phyloP scores from a whole-genome alignment of 352 stramenopile genomes.

The Phytophthora palmivora region DNA sequence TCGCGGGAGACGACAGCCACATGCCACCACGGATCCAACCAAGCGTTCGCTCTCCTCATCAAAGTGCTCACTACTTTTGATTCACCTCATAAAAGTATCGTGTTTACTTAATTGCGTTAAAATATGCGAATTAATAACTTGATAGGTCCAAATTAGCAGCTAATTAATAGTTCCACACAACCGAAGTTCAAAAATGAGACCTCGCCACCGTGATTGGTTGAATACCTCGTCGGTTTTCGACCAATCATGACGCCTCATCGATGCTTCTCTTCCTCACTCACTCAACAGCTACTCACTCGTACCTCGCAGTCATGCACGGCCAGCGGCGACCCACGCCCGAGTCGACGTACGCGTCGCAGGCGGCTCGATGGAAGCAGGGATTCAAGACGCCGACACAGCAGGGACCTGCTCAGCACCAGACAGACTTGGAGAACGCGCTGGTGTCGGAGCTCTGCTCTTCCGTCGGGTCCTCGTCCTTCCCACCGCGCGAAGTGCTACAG shows the following conservation, averaged over 20 bases:
- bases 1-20: no score
- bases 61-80: slow-evolving; percentile 26
- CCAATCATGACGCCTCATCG: no score
- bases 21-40: slow-evolving; percentile 25
- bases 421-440: slow-evolving; percentile 73
- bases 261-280: slow-evolving; percentile 21
- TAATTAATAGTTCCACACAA: no score
- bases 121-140: no score
- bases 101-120: background rate
- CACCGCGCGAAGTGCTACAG: slow-evolving; percentile 76
- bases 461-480: slow-evolving; percentile 82
- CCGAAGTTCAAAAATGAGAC: no score
- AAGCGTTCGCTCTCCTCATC: slow-evolving; percentile 18
- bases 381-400: slow-evolving; percentile 46
- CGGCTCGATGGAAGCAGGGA: slow-evolving; percentile 77
- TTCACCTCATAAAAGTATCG: background rate
- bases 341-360: slow-evolving; percentile 79
- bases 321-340: slow-evolving; percentile 39
- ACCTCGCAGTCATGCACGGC: slow-evolving; percentile 32
- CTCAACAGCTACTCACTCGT: slow-evolving; percentile 6
- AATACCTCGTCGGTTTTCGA: background rate
- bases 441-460: slow-evolving; percentile 83
- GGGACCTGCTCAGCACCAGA: slow-evolving; percentile 31
- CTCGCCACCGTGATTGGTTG: background rate
- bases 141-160: no score